phyloP scores from a whole-genome alignment of 1,284 basidiomycete species.

The Taiwanofungus camphoratus region DNA sequence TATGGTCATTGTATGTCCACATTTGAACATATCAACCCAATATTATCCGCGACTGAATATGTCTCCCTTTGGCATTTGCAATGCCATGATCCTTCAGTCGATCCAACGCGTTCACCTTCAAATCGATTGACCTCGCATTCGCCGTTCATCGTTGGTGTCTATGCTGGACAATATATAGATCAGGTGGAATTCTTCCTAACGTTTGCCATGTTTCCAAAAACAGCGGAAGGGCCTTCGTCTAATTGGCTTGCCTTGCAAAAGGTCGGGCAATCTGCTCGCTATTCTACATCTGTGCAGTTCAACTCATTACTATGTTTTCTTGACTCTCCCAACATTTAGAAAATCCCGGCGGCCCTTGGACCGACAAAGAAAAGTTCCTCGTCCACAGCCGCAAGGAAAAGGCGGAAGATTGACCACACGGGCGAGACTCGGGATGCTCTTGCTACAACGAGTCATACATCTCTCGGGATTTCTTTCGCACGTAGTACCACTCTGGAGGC shows the following conservation, averaged over 20 bases:
- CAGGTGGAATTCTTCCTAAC: not conserved
- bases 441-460: not conserved
- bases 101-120: too few relatives aligned
- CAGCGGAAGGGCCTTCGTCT: slow-evolving; percentile 30
- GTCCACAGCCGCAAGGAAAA: slow-evolving; percentile 22
- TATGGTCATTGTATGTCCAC: too few relatives aligned
- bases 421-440: slow-evolving; percentile 3
- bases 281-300: not conserved
- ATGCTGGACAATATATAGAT: not conserved
- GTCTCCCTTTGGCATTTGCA: too few relatives aligned
- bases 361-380: slow-evolving; percentile 2
- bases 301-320: not conserved
- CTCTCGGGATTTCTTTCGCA: slow-evolving; percentile 17
- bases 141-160: not conserved
- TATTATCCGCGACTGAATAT: too few relatives aligned
- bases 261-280: slow-evolving; percentile 24
- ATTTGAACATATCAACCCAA: too few relatives aligned
- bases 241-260: slow-evolving; percentile 49
- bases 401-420: slow-evolving; percentile 27
- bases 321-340: not conserved
- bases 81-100: too few relatives aligned
- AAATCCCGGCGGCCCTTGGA: not conserved
- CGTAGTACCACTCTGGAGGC: slow-evolving; percentile 5
- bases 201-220: not conserved
- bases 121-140: too few relatives aligned